Base-by-base conservation (phyloP, 345 rosid species). In the Eucalyptus grandis region DNA sequence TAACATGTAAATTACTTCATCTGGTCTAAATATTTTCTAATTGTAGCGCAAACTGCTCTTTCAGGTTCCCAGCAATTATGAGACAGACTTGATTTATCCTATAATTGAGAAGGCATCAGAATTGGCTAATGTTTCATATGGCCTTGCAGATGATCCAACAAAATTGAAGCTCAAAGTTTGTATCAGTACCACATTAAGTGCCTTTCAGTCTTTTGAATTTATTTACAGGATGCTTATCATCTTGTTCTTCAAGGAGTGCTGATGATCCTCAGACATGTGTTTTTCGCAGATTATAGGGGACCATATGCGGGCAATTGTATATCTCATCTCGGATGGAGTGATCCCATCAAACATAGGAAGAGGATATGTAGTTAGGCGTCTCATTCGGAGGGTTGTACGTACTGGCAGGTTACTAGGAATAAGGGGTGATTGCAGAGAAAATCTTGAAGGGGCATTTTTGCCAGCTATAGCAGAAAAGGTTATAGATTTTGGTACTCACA, bases 51-150 rank as follows among this genome's bases (percentile, higher is more conserved):
- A 86, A 87, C 88, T 89, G 83, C 50, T 88, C 83, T 92, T 86
- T 86, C 95, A 95, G 98, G 99, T 96, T 92, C 98, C 98, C 88
- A 98, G 95, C 95, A 98, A 95, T 92, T 98, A 95, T 88, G 99
- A 98, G 94, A 98, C 99, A 46, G 99, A 95, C 94, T 91, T 98
- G 96, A 98, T 98, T 90, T 98, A 91, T 91, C 99, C 99, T 40
- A 97, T 97, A 87, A 93, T 98, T 60, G 94, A 91, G 31, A 97
- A 92, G 94, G 94, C 96, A 49, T 92, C 97, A 82, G 93, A 96
- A 92, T 89, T 98, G 92, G 97, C 97, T 31, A 92, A 93, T 90
- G 88, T 98, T 87, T 93, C 96, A 49, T 98, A 98, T 88, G 90
- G 92, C 88, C 90, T 87, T 34, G 96, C 96, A 46, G 92, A 94